A percentile compares a stretch with the other conserved stretches of the same genome.
Conservation (phyloP, 352 stramenopile species). For the Thalassiosira hispida region DNA sequence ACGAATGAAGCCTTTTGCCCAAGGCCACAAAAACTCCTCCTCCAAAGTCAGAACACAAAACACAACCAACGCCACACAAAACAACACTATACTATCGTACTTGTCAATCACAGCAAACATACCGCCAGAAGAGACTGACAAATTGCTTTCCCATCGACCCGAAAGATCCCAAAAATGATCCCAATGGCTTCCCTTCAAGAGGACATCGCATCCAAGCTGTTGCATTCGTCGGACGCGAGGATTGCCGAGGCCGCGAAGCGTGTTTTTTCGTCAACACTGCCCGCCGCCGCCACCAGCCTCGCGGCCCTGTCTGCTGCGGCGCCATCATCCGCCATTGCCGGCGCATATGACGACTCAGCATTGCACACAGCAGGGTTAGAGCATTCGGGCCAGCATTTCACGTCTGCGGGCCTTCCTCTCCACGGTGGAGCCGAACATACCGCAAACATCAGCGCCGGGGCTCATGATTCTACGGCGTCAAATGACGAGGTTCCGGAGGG, state of each 20-base stretch:
- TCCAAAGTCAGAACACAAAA: too few relatives aligned
- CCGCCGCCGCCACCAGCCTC: not conserved
- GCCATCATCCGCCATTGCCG: not conserved
- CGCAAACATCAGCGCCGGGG: constrained; percentile 5
- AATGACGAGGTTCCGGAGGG: constrained; percentile 16
- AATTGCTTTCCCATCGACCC: too few relatives aligned
- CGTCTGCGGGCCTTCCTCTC: not conserved
- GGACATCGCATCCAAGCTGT: constrained; percentile 45
- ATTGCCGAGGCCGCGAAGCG: constrained; percentile 54
- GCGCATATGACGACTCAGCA: not conserved
- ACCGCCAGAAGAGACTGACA: too few relatives aligned
- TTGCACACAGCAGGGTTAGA: not conserved
- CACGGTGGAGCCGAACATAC: constrained; percentile 4
- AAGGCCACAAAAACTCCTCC: too few relatives aligned
- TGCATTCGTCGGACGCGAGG: constrained; percentile 45
- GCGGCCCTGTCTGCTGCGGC: not conserved
- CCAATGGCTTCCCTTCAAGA: constrained; percentile 22
- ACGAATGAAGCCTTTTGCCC: too few relatives aligned
- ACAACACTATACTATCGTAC: too few relatives aligned
- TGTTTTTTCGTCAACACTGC: constrained; percentile 30
- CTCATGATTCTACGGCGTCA: not conserved
- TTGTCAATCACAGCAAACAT: too few relatives aligned
- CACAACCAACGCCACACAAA: too few relatives aligned
- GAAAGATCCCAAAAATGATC: too few relatives aligned
- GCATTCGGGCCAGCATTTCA: not conserved